These are phyloP conservation scores for Penicillium rolfsii DNA, from an alignment of 2,329 filamentous ascomycete species.

Conservation along the genomic window DNA sequence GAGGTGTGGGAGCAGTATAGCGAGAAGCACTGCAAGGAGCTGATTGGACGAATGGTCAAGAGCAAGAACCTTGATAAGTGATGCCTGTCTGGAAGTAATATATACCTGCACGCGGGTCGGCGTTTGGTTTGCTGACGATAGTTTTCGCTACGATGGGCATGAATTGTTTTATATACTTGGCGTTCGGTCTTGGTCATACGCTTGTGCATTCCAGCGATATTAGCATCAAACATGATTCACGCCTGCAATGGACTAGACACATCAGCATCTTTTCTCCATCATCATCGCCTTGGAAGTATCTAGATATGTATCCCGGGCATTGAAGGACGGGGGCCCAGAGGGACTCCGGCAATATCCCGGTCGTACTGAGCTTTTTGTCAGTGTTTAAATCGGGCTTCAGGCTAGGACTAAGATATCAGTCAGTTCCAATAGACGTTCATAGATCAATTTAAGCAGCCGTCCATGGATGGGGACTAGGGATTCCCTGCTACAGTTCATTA, in stretches of 20 bases:
- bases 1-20: conserved; percentile 71
- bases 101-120: not conserved
- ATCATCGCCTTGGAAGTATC: not conserved
- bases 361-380: not conserved
- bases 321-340: not conserved
- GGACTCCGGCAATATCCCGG: not conserved
- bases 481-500: not conserved
- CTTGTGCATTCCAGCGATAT: not conserved
- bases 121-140: not conserved
- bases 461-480: not conserved
- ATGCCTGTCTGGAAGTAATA: conserved; percentile 20
- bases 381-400: not conserved
- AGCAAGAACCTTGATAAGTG: conserved; percentile 61
- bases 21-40: conserved; percentile 67
- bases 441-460: not conserved
- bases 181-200: not conserved
- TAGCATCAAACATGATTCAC: not conserved
- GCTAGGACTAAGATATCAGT: not conserved
- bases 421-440: too few species aligned
- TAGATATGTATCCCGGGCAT: not conserved
- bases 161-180: not conserved
- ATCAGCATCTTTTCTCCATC: not conserved
- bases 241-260: not conserved
- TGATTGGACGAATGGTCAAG: conserved; percentile 65
- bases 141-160: not conserved